Evolutionary conservation across 2,329 filamentous ascomycete species (phyloP).

Genomic region (Pestalotiopsis sp.): DNA sequence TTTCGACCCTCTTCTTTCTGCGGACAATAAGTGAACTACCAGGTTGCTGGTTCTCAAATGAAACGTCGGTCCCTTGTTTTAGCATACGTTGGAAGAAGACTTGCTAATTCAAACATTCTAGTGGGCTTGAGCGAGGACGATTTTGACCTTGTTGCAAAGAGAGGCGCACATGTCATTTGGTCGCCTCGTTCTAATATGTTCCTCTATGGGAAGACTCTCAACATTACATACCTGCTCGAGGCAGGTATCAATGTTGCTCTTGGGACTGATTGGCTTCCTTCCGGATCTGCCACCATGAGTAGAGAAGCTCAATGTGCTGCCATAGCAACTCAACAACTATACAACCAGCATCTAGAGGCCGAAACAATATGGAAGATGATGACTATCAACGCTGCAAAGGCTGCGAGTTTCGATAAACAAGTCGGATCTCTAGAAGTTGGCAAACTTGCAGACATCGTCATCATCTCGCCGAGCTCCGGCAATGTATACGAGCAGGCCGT

Average conservation of each 20-base stretch:
- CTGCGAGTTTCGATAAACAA: slow-evolving; percentile 38
- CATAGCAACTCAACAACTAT: slow-evolving; percentile 17
- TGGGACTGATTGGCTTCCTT: slow-evolving; percentile 32
- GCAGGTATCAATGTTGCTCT: slow-evolving; percentile 30
- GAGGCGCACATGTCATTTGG: slow-evolving; percentile 31
- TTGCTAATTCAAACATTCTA: background rate
- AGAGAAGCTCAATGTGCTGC: slow-evolving; percentile 26
- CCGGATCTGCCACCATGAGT: slow-evolving; percentile 29
- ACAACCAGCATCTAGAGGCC: slow-evolving; percentile 17
- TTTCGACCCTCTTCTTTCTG: background rate
- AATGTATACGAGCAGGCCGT: slow-evolving; percentile 24
- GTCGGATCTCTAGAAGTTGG: slow-evolving; percentile 44
- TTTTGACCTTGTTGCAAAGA: slow-evolving; percentile 27
- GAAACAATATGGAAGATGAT: slow-evolving; percentile 37
- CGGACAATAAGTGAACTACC: too few relatives aligned
- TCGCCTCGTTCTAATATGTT: slow-evolving; percentile 31
- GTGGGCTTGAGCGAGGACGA: slow-evolving; percentile 24
- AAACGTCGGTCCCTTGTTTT: too few relatives aligned
- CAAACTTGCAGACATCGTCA: slow-evolving; percentile 44
- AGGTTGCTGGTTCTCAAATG: too few relatives aligned
- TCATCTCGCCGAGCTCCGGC: slow-evolving; percentile 34
- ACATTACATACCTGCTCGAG: slow-evolving; percentile 26
- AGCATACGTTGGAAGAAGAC: background rate
- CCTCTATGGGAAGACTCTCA: slow-evolving; percentile 30
- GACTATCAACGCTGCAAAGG: slow-evolving; percentile 45